Evolutionary conservation across 1,284 basidiomycete species (phyloP), one percentile per base, ranked within the genome.

Genomic region (Apiotrichum veenhuisii): DNA sequence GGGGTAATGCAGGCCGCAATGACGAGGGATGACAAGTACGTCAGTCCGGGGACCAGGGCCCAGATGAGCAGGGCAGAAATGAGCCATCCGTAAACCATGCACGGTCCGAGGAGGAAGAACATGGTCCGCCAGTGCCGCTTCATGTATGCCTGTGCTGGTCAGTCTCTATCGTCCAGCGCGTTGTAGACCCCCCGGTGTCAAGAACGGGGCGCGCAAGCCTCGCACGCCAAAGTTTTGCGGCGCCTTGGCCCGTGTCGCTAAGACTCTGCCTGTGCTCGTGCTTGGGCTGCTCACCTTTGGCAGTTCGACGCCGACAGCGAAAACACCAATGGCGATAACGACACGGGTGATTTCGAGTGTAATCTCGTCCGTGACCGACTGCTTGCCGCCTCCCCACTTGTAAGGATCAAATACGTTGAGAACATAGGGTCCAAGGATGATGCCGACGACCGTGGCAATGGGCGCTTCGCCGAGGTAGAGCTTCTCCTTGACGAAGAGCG

Each of bases 391-490:
- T 10, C 84, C 87, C 95, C 95, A 98, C 0, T 80, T 78, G 42
- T 87, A 81, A 8, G 95, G 95, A 73, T 96, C 82, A 73, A 98
- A 91, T 40, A 98, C 81, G 59, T 85, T 83, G 36, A 89, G 86
- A 50, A 86, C 87, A 71, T 94, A 89, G 3, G 92, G 94, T 33
- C 92, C 78, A 61, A 98, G 87, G 63, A 95, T 89, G 71, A 98
- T 89, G 26, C 95, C 94, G 67, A 97, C 93, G 37, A 94, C 75
- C 64, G 96, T 96, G 2, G 96, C 93, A 82, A 92, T 89, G 64
- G 89, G 91, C 7, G 96, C 93, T 82, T 98, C 96, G 64, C 96
- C 96, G 61, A 98, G 86, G 72, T 97, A 98, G 33, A 97, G 79
- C 81, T 84, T 87, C 80, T 97, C 93, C 72, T 94, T 88, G 71